Evolutionary conservation across 805 yeast species (phyloP).

Genomic region (Diddensiella transvaalensis): DNA sequence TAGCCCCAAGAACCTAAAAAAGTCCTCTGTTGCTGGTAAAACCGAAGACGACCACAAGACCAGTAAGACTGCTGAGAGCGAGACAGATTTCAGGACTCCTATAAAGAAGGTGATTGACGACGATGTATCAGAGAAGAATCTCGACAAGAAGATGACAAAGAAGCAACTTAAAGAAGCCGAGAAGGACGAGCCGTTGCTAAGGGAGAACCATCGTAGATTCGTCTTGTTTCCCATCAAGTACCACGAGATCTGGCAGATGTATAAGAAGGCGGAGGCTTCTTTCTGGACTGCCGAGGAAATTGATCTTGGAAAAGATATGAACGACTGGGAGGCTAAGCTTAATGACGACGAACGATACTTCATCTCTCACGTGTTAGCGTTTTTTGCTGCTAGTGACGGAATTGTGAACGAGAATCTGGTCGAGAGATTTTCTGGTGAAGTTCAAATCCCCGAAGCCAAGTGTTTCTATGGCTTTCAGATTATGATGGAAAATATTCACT

Average conservation of each 20-base stretch:
- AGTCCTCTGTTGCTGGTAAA: constrained; percentile 41
- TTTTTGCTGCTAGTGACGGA: constrained; percentile 98
- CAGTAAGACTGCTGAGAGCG: constrained; percentile 31
- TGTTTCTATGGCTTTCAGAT: constrained; percentile 99
- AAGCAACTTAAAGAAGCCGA: constrained; percentile 63
- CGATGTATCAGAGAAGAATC: constrained; percentile 9
- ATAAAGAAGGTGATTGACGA: constrained; percentile 13
- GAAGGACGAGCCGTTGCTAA: constrained; percentile 82
- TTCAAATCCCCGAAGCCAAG: constrained; percentile 95
- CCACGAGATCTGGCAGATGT: constrained; percentile 98
- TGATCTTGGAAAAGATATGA: constrained; percentile 84
- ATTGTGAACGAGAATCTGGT: constrained; percentile 96
- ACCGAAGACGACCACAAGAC: constrained; percentile 22
- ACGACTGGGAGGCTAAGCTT: constrained; percentile 89
- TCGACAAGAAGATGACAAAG: constrained; percentile 27
- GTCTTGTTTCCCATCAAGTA: constrained; percentile 95
- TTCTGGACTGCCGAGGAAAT: constrained; percentile 99
- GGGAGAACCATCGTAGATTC: constrained; percentile 82
- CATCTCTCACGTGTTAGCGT: constrained; percentile 88
- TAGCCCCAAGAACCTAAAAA: constrained; percentile 42
- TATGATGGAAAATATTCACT: constrained; percentile 99
- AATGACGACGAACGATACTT: constrained; percentile 91
- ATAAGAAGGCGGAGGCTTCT: constrained; percentile 98
- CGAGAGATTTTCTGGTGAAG: constrained; percentile 96
- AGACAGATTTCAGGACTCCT: constrained; percentile 17